A percentile compares a stretch with the other conserved stretches of the same genome.
These are phyloP conservation scores for Tylopilus vinaceipallidus DNA, from an alignment of 768 basidiomycete genomes.

Conservation along the genomic window DNA sequence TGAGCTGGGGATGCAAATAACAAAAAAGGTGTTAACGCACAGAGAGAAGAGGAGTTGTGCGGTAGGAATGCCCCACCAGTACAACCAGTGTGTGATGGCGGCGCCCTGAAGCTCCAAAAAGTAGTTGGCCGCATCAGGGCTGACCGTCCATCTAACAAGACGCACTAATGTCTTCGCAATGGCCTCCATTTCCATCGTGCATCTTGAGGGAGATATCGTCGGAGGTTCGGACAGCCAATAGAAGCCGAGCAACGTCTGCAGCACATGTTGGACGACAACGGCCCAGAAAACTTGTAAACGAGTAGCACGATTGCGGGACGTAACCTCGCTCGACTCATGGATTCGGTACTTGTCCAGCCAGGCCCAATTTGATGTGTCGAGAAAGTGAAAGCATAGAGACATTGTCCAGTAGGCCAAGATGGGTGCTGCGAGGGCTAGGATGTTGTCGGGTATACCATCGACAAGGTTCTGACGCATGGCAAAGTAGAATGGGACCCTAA, in stretches of 20 bases:
- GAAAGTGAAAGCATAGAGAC: conserved; percentile 74
- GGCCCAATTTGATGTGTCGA: conserved; percentile 76
- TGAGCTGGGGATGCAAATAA: background rate
- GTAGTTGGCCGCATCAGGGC: conserved; percentile 37
- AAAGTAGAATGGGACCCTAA: conserved; percentile 56
- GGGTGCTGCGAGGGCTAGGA: conserved; percentile 71
- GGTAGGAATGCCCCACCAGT: conserved; percentile 91
- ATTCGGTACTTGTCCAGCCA: conserved; percentile 84
- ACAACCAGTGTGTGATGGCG: conserved; percentile 58
- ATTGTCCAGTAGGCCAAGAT: conserved; percentile 81
- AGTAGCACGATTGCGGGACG: conserved; percentile 70
- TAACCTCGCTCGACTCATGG: conserved; percentile 83
- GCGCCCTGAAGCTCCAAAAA: conserved; percentile 39
- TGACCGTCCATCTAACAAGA: conserved; percentile 38
- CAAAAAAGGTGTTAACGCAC: conserved; percentile 52
- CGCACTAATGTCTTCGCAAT: conserved; percentile 41
- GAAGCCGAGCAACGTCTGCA: conserved; percentile 79
- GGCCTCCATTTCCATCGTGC: conserved; percentile 43
- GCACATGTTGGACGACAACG: conserved; percentile 80
- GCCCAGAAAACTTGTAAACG: conserved; percentile 70
- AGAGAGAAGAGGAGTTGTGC: conserved; percentile 75
- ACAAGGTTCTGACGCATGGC: conserved; percentile 45
- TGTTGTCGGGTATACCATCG: conserved; percentile 62
- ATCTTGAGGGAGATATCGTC: conserved; percentile 31
- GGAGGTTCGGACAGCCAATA: conserved; percentile 56